Evolutionary conservation across 495 filamentous ascomycete species (phyloP).

Genomic region (Aspergillus homomorphus): DNA sequence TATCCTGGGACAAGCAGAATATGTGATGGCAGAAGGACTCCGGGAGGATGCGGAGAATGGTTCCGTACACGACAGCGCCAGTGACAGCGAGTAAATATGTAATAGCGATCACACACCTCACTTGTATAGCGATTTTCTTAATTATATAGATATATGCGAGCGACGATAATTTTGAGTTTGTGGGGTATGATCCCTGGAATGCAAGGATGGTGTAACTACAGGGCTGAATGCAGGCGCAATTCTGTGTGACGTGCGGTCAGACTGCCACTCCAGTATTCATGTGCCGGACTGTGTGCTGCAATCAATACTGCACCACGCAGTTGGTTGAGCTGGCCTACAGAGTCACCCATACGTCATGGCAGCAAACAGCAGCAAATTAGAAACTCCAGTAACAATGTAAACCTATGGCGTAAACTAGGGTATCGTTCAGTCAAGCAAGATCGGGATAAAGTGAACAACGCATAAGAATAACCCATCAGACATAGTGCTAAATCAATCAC

Average conservation of each 20-base stretch:
- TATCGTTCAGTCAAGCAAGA: constrained; percentile 2
- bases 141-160: constrained; percentile 17
- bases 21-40: constrained; percentile 50
- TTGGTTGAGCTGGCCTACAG: not conserved
- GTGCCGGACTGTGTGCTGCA: not conserved
- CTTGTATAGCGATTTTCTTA: constrained; percentile 5
- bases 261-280: not conserved
- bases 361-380: not conserved
- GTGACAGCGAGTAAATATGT: constrained; percentile 40
- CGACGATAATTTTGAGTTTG: constrained; percentile 17
- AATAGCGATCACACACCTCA: not conserved
- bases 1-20: constrained; percentile 75
- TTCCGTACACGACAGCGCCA: constrained; percentile 35
- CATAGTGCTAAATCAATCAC: constrained; percentile 9
- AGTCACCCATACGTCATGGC: not conserved
- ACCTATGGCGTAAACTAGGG: not conserved
- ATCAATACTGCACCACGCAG: not conserved
- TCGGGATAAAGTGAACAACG: not conserved
- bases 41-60: constrained; percentile 31
- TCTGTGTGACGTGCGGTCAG: not conserved
- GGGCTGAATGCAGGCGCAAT: not conserved
- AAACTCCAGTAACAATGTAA: too few relatives aligned
- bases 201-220: not conserved
- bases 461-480: constrained; percentile 5
- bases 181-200: not conserved